A percentile compares a stretch with the other conserved stretches of the same genome.
phyloP scores from a whole-genome alignment of 441 rosid species.

The Syzygium syzygioides region DNA sequence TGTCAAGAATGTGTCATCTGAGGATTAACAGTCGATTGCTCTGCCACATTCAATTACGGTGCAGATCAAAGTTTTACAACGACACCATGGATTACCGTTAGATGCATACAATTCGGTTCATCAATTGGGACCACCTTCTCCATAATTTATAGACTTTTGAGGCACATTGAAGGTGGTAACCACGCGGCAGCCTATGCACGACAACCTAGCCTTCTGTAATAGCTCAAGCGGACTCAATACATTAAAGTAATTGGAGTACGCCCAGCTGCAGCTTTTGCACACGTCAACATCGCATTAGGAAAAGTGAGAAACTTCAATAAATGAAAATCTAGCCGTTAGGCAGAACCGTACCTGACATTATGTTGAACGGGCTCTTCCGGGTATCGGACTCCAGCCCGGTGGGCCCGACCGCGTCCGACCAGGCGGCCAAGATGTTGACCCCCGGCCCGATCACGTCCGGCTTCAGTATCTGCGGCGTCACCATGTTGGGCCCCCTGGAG shows the following conservation, averaged over 20 bases:
- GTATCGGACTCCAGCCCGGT: constrained; percentile 63
- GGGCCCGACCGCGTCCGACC: constrained; percentile 78
- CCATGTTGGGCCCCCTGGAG: constrained; percentile 80
- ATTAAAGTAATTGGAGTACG: background rate
- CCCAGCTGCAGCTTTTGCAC: background rate
- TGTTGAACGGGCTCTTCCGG: constrained; percentile 60
- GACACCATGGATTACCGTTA: background rate
- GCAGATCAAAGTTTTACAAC: background rate
- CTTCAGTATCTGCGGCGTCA: constrained; percentile 77
- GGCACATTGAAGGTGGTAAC: background rate
- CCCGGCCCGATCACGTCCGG: constrained; percentile 96
- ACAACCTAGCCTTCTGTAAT: background rate
- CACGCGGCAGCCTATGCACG: background rate
- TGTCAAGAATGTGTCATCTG: background rate
- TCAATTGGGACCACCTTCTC: background rate
- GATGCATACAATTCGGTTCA: background rate
- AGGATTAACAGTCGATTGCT: background rate
- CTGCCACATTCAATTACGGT: background rate
- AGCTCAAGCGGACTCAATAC: background rate
- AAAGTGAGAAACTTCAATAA: background rate
- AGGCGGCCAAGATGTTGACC: constrained; percentile 77
- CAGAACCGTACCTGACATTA: constrained; percentile 57
- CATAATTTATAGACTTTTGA: background rate
- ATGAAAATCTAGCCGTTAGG: constrained; percentile 7
- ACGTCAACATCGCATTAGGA: background rate